Conservation (phyloP, 352 stramenopile species). For the Globisporangium apiculatum region DNA sequence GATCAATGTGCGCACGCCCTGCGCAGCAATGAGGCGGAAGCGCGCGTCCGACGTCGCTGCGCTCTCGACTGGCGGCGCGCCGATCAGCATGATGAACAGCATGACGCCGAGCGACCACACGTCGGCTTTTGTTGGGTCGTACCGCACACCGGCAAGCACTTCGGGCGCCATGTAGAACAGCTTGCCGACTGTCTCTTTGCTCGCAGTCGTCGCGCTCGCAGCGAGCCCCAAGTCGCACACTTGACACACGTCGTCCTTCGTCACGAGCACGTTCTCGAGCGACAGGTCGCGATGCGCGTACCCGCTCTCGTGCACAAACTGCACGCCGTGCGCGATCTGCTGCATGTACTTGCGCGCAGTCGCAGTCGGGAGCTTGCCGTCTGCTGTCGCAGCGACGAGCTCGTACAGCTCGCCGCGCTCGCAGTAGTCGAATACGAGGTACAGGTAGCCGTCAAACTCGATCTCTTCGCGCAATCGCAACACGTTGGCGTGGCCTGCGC, state of each 20-base stretch:
- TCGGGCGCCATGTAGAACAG: constrained; percentile 85
- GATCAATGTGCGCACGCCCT: constrained; percentile 54
- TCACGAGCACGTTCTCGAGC: constrained; percentile 81
- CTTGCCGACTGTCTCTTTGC: constrained; percentile 67
- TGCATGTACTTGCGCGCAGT: constrained; percentile 47
- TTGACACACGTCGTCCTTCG: constrained; percentile 59
- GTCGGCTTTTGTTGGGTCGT: constrained; percentile 72
- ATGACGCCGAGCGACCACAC: constrained; percentile 85
- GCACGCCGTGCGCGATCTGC: constrained; percentile 63
- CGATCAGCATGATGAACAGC: constrained; percentile 80
- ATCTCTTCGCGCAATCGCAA: constrained; percentile 70
- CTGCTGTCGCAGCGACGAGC: constrained; percentile 44
- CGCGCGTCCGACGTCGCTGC: constrained; percentile 47
- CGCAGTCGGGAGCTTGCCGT: constrained; percentile 38
- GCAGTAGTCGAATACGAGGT: constrained; percentile 76
- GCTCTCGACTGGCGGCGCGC: constrained; percentile 54
- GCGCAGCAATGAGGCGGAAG: constrained; percentile 53
- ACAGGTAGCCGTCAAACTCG: constrained; percentile 70
- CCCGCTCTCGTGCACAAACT: constrained; percentile 68
- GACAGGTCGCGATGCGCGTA: constrained; percentile 80
- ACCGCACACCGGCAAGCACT: constrained; percentile 48
- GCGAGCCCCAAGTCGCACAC: constrained; percentile 80
- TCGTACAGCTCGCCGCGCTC: constrained; percentile 72
- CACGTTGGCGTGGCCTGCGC: constrained; percentile 57
- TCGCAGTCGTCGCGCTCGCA: constrained; percentile 30